Base-by-base conservation (phyloP, 176 grass and related monocot genomes). In the Phragmites australis region DNA sequence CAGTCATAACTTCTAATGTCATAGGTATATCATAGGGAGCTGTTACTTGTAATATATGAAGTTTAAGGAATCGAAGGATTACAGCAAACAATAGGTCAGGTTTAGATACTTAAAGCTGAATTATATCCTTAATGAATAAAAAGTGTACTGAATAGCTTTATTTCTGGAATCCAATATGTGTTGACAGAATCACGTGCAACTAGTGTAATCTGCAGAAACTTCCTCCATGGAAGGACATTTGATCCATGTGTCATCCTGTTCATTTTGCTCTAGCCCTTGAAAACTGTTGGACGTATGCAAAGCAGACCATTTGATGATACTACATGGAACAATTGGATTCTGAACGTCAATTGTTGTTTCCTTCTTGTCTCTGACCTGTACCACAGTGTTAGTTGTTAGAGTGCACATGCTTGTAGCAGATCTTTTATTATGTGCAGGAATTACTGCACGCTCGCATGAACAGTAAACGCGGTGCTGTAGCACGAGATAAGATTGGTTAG, bases 251-350 rank as follows among this genome's bases (percentile, higher is more conserved):
- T 16, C 21, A 72, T 78, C 81, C 75, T 80, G 61, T 70, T 63
- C 34, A 15, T 81, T 37, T 69, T 47, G n/a, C 77, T 78, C 44
- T 6, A 45, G 50, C 21, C 17, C 15, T 74, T 49, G 16, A 56
- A 63, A 76, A 40, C 77, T 54, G 78, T 81, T 77, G 71, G 71
- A 85, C 80, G 56, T 76, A 77, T 58, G 65, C 40, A 77, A 57
- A 65, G 47, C 63, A 56, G 54, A 65, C 18, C 39, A 31, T 76
- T 81, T 75, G 62, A 76, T 60, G 32, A 29, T 50, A 29, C 58
- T 50, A 78, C 39, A 55, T 63, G 56, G 60, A 81, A 72, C 72
- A 72, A 82, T 64, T 43, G n/a, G 74, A 77, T 56, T 89, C 56
- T 89, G 87, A 50, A 72, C 23, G 39, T 64, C 43, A 37, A n/a